A percentile compares a stretch with the other conserved stretches of the same genome.
Evolutionary conservation across 169 alveolate species (phyloP).

Genomic region (Eimeria acervulina): DNA sequence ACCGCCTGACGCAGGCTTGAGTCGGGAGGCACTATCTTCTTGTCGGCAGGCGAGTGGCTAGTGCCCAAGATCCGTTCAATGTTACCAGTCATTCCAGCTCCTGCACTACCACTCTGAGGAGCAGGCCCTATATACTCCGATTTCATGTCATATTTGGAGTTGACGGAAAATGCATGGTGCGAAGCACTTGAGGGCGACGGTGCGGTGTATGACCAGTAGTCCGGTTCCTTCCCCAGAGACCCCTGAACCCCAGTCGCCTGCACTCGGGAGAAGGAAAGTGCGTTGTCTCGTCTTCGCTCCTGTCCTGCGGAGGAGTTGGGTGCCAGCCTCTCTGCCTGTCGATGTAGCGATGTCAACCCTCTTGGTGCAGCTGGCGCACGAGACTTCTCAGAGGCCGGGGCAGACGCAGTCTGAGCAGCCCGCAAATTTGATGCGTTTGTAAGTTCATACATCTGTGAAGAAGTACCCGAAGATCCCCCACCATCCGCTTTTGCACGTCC

Average conservation of each 20-base stretch:
- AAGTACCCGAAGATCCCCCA: neutral
- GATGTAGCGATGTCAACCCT: constrained; percentile 14
- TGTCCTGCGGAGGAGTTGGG: neutral
- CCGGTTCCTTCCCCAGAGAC: constrained; percentile 50
- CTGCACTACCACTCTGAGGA: neutral
- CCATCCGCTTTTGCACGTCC: neutral
- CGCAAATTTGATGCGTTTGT: neutral
- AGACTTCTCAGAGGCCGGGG: neutral
- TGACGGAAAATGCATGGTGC: constrained; percentile 29
- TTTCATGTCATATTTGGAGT: constrained; percentile 23
- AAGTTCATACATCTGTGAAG: neutral
- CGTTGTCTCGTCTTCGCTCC: neutral
- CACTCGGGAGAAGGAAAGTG: constrained; percentile 46
- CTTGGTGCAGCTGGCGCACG: neutral
- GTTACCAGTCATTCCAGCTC: neutral
- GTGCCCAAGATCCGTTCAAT: constrained; percentile 18
- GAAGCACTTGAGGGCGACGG: constrained; percentile 35
- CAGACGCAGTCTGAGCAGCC: constrained; percentile 7
- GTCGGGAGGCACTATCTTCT: neutral
- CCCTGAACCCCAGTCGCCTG: constrained; percentile 70
- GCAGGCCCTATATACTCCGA: neutral
- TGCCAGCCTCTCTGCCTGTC: neutral
- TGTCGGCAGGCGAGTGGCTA: neutral
- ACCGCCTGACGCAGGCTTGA: constrained; percentile 33
- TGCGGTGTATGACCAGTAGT: constrained; percentile 20